Evolutionary conservation across 1,284 basidiomycete genomes (phyloP), one percentile per base, ranked within the genome.

Genomic region (Amylostereum areolatum): DNA sequence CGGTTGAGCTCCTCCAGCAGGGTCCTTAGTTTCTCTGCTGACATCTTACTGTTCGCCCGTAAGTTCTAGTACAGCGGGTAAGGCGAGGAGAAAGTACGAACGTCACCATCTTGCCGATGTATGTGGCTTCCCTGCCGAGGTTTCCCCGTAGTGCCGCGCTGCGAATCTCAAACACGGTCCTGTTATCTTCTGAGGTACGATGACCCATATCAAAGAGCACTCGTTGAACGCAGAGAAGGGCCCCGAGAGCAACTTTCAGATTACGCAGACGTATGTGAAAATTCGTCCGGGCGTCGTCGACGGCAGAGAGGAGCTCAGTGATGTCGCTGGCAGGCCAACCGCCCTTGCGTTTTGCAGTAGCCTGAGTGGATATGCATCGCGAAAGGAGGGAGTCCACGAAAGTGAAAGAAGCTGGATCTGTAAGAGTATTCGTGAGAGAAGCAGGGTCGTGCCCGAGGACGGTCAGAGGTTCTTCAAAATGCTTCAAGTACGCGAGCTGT

Each of bases 401-500:
- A 1, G 56, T 50, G 34, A 58, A 58, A 1, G 71, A 72, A 11
- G 56, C 49, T 3, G 61, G 56, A 24, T 59, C 35, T 10, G 53
- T 43, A 42, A 67, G 53, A 41, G 49, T 43, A 62, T 52, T 45
- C 47, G 51, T 35, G 43, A 64, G 50, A 49, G 54, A 35, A 55
- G 66, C 43, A 63, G 41, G 9, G n/a, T 74, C 55, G 31, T 62
- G 61, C 11, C 67, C 57, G 31, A 87, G 67, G 10, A 73, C 46
- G 2, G 76, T 72, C 6, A 86, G 62, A 0, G 81, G 78, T 29
- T 84, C 77, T 25, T 75, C 69, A 53, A 85, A 87, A 59, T 89
- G 86, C 51, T 83, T 83, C 60, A 89, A 64, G 56, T 84, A 69
- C 0, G 72, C 69, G 4, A 89, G 65, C 83, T 88, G 52, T 5